These are phyloP conservation scores for Clavispora fructus DNA, from an alignment of 805 yeast species.

Conservation along the genomic window DNA sequence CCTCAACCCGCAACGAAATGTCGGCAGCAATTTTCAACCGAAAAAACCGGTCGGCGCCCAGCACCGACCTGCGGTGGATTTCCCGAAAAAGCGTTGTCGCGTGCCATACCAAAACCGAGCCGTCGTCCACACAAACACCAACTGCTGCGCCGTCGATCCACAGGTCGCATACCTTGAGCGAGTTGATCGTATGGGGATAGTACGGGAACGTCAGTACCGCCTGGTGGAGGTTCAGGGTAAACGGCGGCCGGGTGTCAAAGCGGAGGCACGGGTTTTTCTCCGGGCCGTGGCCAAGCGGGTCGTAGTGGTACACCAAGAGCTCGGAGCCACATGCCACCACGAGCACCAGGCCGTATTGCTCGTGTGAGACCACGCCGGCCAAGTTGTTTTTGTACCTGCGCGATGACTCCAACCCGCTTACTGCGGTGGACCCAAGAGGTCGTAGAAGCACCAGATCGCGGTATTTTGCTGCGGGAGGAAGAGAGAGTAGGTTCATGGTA, in stretches of 20 bases:
- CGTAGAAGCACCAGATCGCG: conserved; percentile 26
- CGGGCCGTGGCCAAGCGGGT: conserved; percentile 23
- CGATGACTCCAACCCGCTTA: conserved; percentile 20
- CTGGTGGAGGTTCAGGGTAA: conserved; percentile 37
- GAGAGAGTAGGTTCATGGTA: conserved; percentile 15
- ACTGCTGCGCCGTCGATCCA: conserved; percentile 40
- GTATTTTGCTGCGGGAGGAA: conserved; percentile 34
- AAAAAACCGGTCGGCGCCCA: conserved; percentile 9
- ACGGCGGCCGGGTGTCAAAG: conserved; percentile 39
- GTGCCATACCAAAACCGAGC: conserved; percentile 39
- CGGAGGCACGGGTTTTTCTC: conserved; percentile 18
- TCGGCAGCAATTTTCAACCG: conserved; percentile 21
- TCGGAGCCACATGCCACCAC: conserved; percentile 32
- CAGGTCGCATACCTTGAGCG: conserved; percentile 29
- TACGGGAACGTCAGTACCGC: conserved; percentile 46
- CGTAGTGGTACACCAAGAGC: conserved; percentile 29
- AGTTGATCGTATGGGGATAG: conserved; percentile 55
- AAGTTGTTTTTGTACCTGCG: conserved; percentile 41
- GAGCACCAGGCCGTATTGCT: conserved; percentile 16
- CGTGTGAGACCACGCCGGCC: conserved; percentile 17
- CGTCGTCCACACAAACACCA: conserved; percentile 52
- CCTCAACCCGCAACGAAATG: conserved; percentile 26
- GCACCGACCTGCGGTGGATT: background rate
- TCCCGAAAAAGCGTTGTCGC: conserved; percentile 20
- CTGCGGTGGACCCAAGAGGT: conserved; percentile 16